phyloP scores from a whole-genome alignment of 345 rosid genomes.

The Syzygium aromaticum region DNA sequence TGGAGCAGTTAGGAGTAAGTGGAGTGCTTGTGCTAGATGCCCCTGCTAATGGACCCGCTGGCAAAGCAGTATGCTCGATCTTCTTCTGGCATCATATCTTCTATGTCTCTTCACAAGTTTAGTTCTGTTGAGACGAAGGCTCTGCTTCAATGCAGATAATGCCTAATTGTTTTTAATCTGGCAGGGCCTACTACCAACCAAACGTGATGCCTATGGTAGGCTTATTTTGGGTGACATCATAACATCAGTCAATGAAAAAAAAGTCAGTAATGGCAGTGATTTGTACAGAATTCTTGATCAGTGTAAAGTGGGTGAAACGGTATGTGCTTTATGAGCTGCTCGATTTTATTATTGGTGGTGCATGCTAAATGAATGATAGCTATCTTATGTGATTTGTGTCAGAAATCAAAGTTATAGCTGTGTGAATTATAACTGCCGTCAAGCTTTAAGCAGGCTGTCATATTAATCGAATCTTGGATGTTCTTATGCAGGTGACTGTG shows the following conservation, averaged over 20 bases:
- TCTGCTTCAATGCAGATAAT: neutral
- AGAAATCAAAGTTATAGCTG: neutral
- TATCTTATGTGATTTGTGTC: neutral
- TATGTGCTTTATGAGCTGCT: constrained; percentile 8
- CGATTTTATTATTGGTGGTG: neutral
- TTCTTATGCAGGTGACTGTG: constrained; percentile 50
- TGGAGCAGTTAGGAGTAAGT: constrained; percentile 88
- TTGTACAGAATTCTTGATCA: constrained; percentile 90
- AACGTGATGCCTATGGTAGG: constrained; percentile 87
- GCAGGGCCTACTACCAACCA: constrained; percentile 79
- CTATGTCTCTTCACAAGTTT: neutral
- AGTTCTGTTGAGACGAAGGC: neutral
- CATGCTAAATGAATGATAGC: neutral
- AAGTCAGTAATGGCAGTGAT: constrained; percentile 77
- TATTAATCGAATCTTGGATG: neutral
- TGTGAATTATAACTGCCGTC: neutral
- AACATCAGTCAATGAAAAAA: constrained; percentile 72
- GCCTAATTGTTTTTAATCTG: neutral
- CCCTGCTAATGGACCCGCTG: constrained; percentile 88
- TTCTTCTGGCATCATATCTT: neutral
- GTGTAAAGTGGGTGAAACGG: constrained; percentile 85
- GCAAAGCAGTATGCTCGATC: constrained; percentile 69
- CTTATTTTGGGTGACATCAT: constrained; percentile 88
- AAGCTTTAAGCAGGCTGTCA: neutral
- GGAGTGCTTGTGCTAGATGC: constrained; percentile 99